Evolutionary conservation across 2,329 filamentous ascomycete genomes (phyloP), one percentile per base, ranked within the genome.

Genomic region (Tolypocladium endophyticum): DNA sequence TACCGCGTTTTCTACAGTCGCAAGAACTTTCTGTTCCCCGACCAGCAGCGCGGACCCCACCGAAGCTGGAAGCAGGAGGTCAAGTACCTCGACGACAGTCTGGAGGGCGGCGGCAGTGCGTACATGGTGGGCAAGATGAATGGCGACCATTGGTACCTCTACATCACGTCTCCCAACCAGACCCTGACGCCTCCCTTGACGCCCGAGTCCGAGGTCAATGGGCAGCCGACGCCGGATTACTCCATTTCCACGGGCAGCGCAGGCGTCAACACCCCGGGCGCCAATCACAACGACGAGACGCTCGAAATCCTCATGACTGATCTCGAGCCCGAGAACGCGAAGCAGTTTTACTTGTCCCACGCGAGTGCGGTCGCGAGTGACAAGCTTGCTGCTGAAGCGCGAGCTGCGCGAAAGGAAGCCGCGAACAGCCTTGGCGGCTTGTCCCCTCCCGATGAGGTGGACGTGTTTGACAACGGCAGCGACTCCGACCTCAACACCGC

Each of bases 111-210:
- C 60, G 94, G 94, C 59, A 97, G 93, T 74, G 94, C 94, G 57
- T 99, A 99, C 75, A 96, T 97, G 92, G 95, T 99, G 65, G 94
- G 94, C 70, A 97, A 97, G 78, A 97, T 97, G 93, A 99, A 99
- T 68, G 93, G 94, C 61, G 94, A 99, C 74, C 94, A 99, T 69
- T 99, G 94, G 94, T 97, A 97, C 73, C 80, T 99, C 59, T 99
- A 99, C 77, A 87, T 97, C 69, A 97, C 94, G 16, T 90, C 90
- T 57, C 93, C 94, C 23, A 87, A 88, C 71, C 87, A 84, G 55
- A 79, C 84, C 58, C 79, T 95, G 64, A 96, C 92, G 0, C 92
- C 92, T 6, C 92, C 93, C 60, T 81, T 86, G 36, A 96, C 89
- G 14, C 92, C 93, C 7, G 78, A 83, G 54, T 76, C 83, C 57